A percentile compares a stretch with the other conserved stretches of the same genome.
phyloP scores from a whole-genome alignment of 73 alveolate genomes.

The Tetrahymena elliotti region DNA sequence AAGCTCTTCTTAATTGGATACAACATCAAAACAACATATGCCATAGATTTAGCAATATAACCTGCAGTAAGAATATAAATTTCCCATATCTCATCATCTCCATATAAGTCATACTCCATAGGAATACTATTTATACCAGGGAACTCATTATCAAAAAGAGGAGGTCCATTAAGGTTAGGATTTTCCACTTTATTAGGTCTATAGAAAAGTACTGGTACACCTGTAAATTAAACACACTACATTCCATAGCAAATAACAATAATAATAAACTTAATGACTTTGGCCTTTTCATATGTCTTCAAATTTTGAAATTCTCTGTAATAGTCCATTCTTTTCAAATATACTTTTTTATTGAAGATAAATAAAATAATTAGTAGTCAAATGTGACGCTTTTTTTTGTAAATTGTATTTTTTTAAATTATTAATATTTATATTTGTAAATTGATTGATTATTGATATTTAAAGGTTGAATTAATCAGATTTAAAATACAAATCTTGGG shows the following conservation, averaged over 20 bases:
- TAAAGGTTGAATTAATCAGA: too few relatives aligned
- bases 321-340: background rate
- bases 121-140: background rate
- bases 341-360: too few relatives aligned
- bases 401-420: too few relatives aligned
- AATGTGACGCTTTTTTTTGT: too few relatives aligned
- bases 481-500: too few relatives aligned
- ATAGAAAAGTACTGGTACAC: background rate
- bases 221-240: background rate
- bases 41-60: background rate
- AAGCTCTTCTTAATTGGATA: background rate
- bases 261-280: background rate
- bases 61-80: background rate
- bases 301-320: background rate
- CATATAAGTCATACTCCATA: background rate
- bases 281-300: background rate
- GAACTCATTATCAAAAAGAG: background rate
- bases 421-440: too few relatives aligned
- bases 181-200: background rate
- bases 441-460: too few relatives aligned
- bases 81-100: background rate
- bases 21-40: background rate
- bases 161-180: background rate
- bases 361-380: too few relatives aligned
- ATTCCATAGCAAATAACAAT: background rate